A percentile compares a stretch with the other conserved stretches of the same genome.
Conservation (phyloP, 139 green algal species). For the Marvania coccoides region DNA sequence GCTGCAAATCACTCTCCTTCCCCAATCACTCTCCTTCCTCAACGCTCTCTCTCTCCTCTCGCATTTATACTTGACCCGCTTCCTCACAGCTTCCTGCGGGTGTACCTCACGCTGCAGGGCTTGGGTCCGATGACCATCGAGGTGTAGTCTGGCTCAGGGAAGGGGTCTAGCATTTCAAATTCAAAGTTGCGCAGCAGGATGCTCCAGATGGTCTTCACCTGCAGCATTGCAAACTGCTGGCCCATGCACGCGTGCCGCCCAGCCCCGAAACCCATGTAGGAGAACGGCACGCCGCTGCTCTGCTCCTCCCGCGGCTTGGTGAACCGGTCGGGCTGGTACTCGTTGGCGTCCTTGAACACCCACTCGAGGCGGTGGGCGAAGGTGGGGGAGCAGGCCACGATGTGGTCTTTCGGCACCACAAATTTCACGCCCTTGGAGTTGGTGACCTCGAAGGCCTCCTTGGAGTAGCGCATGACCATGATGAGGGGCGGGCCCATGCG, state of each 20-base stretch:
- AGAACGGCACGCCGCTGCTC: slow-evolving; percentile 73
- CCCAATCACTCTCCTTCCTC: too few species aligned
- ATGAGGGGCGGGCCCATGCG: slow-evolving; percentile 93
- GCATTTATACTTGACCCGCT: too few species aligned
- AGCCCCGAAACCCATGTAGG: slow-evolving; percentile 92
- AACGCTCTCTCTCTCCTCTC: too few species aligned
- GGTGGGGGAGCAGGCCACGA: slow-evolving; percentile 79
- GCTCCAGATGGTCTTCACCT: slow-evolving; percentile 96
- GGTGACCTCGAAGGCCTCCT: slow-evolving; percentile 80
- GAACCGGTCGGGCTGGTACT: slow-evolving; percentile 84
- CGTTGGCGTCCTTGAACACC: slow-evolving; percentile 66
- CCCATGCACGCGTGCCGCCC: slow-evolving; percentile 97
- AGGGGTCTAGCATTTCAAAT: slow-evolving; percentile 87
- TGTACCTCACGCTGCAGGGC: slow-evolving; percentile 78
- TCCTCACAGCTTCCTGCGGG: slow-evolving; percentile 42
- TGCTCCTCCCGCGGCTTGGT: slow-evolving; percentile 70
- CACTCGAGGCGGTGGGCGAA: slow-evolving; percentile 75
- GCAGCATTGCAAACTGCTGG: slow-evolving; percentile 79
- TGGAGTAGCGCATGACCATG: slow-evolving; percentile 86
- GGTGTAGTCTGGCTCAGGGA: slow-evolving; percentile 84
- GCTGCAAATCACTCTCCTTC: too few species aligned
- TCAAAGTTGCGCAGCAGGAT: slow-evolving; percentile 94
- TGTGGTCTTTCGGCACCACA: slow-evolving; percentile 82
- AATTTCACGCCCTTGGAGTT: slow-evolving; percentile 66
- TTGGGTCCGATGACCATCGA: slow-evolving; percentile 94